Evolutionary conservation across 805 yeast species (phyloP).

Genomic region (Wickerhamomyces alni): DNA sequence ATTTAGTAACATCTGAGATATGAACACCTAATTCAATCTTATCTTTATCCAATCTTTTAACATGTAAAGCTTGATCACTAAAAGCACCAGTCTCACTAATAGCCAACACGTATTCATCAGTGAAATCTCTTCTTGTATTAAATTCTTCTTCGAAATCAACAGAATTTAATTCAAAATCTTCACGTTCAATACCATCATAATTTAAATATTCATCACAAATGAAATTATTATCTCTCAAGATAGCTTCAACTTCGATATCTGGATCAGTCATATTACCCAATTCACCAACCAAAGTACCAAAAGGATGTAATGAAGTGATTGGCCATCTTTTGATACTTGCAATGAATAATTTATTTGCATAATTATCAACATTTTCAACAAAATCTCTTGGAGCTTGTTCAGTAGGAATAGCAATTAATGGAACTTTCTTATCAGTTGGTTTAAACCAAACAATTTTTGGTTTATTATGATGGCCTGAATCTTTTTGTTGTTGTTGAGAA

Average conservation of each 20-base stretch:
- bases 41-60: conserved; percentile 53
- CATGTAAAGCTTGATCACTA: conserved; percentile 78
- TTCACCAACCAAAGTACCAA: conserved; percentile 86
- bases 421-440: conserved; percentile 97
- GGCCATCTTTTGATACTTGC: conserved; percentile 99
- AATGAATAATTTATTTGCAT: conserved; percentile 77
- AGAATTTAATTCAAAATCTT: conserved; percentile 28
- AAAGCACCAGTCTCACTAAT: conserved; percentile 50
- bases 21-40: conserved; percentile 83
- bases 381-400: conserved; percentile 97
- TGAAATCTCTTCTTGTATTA: conserved; percentile 44
- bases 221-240: conserved; percentile 81
- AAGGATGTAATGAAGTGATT: conserved; percentile 95
- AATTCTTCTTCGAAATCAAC: conserved; percentile 23
- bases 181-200: conserved; percentile 19
- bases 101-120: conserved; percentile 57
- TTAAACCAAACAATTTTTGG: conserved; percentile 99
- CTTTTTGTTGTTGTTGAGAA: conserved; percentile 62
- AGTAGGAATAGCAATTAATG: conserved; percentile 95
- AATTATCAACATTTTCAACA: conserved; percentile 83
- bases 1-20: conserved; percentile 72
- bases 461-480: conserved; percentile 26
- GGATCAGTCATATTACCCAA: conserved; percentile 77
- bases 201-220: conserved; percentile 76
- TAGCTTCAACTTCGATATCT: conserved; percentile 78